These are phyloP conservation scores for Pleomassaria siparia DNA, from an alignment of 2,329 filamentous ascomycete species.

Conservation along the genomic window DNA sequence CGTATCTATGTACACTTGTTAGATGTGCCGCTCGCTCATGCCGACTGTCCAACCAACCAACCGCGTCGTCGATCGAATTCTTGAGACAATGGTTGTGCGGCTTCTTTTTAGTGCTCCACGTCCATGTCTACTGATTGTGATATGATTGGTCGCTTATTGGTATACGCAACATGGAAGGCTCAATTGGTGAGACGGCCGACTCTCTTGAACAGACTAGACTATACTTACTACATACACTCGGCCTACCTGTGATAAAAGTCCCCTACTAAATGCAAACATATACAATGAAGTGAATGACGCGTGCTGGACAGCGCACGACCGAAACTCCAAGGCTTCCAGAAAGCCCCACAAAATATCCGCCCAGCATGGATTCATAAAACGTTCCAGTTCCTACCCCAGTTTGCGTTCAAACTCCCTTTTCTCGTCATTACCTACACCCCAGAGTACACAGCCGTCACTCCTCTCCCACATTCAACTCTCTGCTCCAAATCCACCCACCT, in stretches of 20 bases:
- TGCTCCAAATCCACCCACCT: constrained; percentile 79
- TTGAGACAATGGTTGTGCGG: too few species aligned
- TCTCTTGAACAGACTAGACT: neutral
- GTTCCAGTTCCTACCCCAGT: neutral
- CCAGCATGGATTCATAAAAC: neutral
- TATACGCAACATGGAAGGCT: neutral
- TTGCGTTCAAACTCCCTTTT: too few species aligned
- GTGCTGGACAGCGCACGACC: neutral
- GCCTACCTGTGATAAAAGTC: neutral
- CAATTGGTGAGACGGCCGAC: neutral
- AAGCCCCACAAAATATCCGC: neutral
- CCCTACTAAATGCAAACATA: neutral
- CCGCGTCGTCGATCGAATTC: too few species aligned
- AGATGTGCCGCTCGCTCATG: too few species aligned
- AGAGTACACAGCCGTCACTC: constrained; percentile 85
- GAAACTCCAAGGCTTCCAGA: neutral
- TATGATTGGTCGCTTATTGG: neutral
- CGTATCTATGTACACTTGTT: too few species aligned
- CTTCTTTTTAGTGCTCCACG: neutral
- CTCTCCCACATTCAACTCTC: constrained; percentile 81
- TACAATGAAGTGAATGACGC: constrained; percentile 6
- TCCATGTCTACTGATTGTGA: neutral
- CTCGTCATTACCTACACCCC: constrained; percentile 22
- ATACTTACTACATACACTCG: neutral
- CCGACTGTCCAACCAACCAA: too few species aligned